Evolutionary conservation across 768 basidiomycete species (phyloP).

Genomic region (Naganishia randhawae): DNA sequence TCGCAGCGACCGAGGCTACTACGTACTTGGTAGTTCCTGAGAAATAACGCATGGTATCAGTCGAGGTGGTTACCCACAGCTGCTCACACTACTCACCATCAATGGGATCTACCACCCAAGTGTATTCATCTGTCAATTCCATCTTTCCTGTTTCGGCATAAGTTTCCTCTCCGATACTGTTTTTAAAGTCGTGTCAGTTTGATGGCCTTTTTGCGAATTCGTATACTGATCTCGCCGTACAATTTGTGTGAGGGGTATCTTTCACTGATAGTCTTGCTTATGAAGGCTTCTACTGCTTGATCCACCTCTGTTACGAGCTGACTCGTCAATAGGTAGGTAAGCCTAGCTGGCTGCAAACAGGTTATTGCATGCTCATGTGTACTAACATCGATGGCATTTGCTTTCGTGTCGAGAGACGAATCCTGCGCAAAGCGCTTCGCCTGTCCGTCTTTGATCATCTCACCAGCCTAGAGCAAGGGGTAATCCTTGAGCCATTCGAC

Average conservation of each 20-base stretch:
- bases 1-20: too few relatives aligned
- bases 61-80: conserved; percentile 11
- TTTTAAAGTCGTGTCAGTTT: neutral
- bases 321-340: conserved; percentile 70
- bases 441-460: conserved; percentile 62
- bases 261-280: conserved; percentile 63
- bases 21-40: conserved; percentile 27
- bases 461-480: conserved; percentile 3
- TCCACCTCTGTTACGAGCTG: conserved; percentile 91
- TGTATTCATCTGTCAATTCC: conserved; percentile 77
- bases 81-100: conserved; percentile 51
- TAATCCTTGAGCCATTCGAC: neutral
- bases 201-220: too few relatives aligned
- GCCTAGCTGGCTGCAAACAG: conserved; percentile 59
- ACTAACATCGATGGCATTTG: conserved; percentile 18
- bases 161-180: conserved; percentile 80
- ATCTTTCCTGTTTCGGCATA: conserved; percentile 54
- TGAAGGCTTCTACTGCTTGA: conserved; percentile 80
- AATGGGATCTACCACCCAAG: conserved; percentile 94
- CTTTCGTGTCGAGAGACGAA: conserved; percentile 25
- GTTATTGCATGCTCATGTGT: neutral
- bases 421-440: conserved; percentile 57
- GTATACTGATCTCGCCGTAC: neutral
- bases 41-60: neutral
- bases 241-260: conserved; percentile 76